Percentiles rank a stretch among this genome's conserved stretches.
phyloP scores from a whole-genome alignment of 208 protist genomes.

The Acanthamoeba culbertsoni region DNA sequence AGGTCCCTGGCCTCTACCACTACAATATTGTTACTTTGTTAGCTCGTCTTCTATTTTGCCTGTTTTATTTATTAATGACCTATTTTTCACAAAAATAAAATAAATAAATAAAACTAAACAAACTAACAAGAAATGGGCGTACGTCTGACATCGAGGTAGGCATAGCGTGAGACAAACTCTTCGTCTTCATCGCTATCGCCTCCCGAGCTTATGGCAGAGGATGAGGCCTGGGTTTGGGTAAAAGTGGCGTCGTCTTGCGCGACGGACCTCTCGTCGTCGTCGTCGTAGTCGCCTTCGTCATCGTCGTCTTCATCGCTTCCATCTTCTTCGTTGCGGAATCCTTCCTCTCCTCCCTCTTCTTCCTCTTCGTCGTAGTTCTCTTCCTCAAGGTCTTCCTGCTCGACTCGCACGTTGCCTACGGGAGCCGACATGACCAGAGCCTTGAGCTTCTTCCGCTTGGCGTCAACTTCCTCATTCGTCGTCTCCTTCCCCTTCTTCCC shows the following conservation, averaged over 20 bases:
- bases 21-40: not conserved
- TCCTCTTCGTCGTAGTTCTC: not conserved
- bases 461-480: not conserved
- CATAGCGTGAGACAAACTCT: too few relatives aligned
- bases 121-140: not conserved
- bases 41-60: too few relatives aligned
- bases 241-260: too few relatives aligned
- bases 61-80: too few relatives aligned
- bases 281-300: not conserved
- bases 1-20: not conserved
- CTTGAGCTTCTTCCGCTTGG: not conserved
- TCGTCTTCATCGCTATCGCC: too few relatives aligned
- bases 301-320: not conserved
- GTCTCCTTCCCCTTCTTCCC: not conserved
- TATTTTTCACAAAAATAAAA: too few relatives aligned
- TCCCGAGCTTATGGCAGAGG: too few relatives aligned
- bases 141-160: not conserved
- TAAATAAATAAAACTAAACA: too few relatives aligned
- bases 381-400: not conserved
- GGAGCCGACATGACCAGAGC: not conserved
- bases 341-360: not conserved
- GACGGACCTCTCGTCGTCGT: not conserved
- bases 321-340: not conserved
- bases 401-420: not conserved
- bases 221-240: too few relatives aligned